Conservation (phyloP, 83 land plant genomes). For the Picea abies region DNA sequence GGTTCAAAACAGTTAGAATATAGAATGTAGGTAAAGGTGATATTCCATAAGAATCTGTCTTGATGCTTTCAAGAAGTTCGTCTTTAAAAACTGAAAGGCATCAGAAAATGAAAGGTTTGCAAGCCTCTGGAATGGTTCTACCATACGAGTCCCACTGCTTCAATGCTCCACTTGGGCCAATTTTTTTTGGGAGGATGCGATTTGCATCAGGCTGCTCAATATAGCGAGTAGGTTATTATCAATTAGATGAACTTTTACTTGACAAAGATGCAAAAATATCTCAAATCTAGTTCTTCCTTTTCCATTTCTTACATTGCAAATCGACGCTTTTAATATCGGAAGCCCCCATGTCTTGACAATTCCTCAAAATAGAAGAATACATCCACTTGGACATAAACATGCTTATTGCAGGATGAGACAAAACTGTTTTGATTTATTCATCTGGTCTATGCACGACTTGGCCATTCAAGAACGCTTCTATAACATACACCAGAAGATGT, state of each 20-base stretch:
- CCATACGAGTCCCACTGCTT: background rate
- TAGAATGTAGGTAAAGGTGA: conserved; percentile 27
- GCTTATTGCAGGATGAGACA: conserved; percentile 45
- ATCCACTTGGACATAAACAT: conserved; percentile 18
- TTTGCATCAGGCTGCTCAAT: conserved; percentile 19
- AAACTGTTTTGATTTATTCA: conserved; percentile 38
- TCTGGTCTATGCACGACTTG: background rate
- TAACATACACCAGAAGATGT: conserved; percentile 21
- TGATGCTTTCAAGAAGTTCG: conserved; percentile 32
- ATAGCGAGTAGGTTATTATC: conserved; percentile 35
- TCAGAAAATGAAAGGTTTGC: conserved; percentile 20
- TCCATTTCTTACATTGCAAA: background rate
- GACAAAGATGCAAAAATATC: conserved; percentile 15
- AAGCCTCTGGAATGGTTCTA: conserved; percentile 17
- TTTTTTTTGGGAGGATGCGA: conserved; percentile 12
- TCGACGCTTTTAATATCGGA: background rate
- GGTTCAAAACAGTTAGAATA: conserved; percentile 29
- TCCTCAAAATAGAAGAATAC: background rate
- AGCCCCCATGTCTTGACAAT: background rate
- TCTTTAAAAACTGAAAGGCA: conserved; percentile 29
- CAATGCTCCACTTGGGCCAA: background rate
- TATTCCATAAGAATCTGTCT: conserved; percentile 13
- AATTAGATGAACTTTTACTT: conserved; percentile 28
- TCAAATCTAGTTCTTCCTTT: conserved; percentile 13
- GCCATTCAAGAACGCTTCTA: background rate